Evolutionary conservation across 2,329 filamentous ascomycete genomes (phyloP).

Genomic region (Fusarium sp.): DNA sequence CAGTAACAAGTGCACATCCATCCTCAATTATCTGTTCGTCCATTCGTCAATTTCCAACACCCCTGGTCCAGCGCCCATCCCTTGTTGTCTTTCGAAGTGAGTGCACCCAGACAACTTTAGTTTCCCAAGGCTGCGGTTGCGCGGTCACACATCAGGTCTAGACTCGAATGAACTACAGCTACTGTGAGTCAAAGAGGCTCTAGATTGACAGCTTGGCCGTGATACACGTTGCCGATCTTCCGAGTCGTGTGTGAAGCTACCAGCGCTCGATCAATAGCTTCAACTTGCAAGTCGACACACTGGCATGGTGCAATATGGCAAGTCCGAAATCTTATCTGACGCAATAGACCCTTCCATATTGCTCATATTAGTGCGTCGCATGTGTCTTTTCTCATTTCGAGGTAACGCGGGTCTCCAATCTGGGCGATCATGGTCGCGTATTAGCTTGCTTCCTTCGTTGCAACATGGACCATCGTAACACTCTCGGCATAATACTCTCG

Average conservation of each 20-base stretch:
- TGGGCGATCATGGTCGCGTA: neutral
- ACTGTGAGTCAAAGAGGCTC: neutral
- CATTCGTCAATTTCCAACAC: neutral
- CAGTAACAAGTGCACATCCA: neutral
- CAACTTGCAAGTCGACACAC: neutral
- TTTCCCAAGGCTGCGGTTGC: slow-evolving; percentile 20
- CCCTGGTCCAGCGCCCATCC: neutral
- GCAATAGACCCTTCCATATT: slow-evolving; percentile 39
- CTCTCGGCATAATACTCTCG: slow-evolving; percentile 18
- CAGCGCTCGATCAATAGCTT: neutral
- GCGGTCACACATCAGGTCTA: slow-evolving; percentile 20
- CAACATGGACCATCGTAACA: neutral
- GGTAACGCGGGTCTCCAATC: slow-evolving; percentile 6
- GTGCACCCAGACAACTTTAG: slow-evolving; percentile 10
- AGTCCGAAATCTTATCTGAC: slow-evolving; percentile 23
- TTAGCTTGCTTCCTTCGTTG: neutral
- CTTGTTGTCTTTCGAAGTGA: neutral
- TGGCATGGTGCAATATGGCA: slow-evolving; percentile 23
- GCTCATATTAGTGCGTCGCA: slow-evolving; percentile 27
- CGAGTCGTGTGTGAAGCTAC: slow-evolving; percentile 2
- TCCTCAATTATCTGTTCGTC: neutral
- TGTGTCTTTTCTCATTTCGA: slow-evolving; percentile 2
- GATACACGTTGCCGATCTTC: slow-evolving; percentile 27
- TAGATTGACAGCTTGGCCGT: neutral
- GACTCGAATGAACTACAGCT: slow-evolving; percentile 13